These are phyloP conservation scores for Inga leiocalycina DNA, from an alignment of 306 rosid species.

Conservation along the genomic window DNA sequence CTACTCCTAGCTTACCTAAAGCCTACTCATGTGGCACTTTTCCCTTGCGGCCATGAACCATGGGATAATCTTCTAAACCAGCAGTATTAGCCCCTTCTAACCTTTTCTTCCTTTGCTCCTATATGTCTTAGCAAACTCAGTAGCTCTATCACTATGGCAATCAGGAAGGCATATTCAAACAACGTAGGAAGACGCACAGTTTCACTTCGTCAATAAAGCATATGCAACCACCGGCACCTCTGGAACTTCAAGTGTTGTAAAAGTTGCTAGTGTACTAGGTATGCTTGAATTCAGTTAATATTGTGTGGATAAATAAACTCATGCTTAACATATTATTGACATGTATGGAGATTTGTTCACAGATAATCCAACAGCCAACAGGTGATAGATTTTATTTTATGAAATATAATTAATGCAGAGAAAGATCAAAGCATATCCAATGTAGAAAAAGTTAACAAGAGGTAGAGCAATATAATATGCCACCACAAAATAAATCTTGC, in stretches of 20 bases:
- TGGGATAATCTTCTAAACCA: background rate
- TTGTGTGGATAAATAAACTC: background rate
- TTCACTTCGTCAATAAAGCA: background rate
- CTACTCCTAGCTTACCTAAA: too few relatives aligned
- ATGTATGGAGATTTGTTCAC: background rate
- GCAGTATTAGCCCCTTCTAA: background rate
- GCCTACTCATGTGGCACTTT: too few relatives aligned
- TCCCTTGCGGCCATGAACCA: background rate
- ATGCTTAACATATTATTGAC: background rate
- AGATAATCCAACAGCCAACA: slow-evolving; percentile 1
- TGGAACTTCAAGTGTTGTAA: background rate
- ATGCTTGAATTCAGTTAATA: slow-evolving; percentile 1
- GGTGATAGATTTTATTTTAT: background rate
- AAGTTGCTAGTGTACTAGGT: background rate
- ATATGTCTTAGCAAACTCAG: background rate
- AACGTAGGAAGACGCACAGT: background rate
- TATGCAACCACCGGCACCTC: background rate
- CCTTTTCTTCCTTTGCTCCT: background rate
- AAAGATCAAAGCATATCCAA: background rate
- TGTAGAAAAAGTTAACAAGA: background rate
- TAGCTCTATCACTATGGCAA: background rate
- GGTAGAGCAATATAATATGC: background rate
- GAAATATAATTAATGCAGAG: background rate
- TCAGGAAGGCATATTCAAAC: slow-evolving; percentile 1
- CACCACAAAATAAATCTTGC: background rate